Base-by-base conservation (phyloP, 1,284 basidiomycete species). In the Neonothopanus nambi region DNA sequence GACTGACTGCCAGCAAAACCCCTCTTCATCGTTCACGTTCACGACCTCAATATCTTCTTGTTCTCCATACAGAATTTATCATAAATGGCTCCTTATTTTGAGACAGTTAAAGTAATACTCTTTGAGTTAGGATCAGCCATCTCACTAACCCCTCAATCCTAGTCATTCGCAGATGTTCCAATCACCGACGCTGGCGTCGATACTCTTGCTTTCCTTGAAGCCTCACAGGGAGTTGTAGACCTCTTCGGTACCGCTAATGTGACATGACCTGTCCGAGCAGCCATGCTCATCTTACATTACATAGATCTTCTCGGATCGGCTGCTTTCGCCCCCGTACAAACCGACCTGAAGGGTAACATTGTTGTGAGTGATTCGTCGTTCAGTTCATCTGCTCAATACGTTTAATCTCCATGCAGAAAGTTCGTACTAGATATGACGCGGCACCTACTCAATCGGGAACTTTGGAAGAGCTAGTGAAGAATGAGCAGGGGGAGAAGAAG, bases 311-410 rank as follows among this genome's bases (percentile, higher is more conserved):
- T 99, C 47, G 90, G 91, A 57, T 93, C 91, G 61, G 73, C 90
- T 3, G 93, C 95, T 0, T 98, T 99, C 69, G 63, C 75, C 2
- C 78, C 90, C 21, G 96, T 99, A 6, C 87, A 95, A 72, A 82
- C 71, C 61, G 97, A 99, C 74, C 70, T 99, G 63, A 91, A 84
- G 56, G 93, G 94, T 23, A 99, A 99, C 75, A 97, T 99, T 70
- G 76, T 78, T 52, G 94, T 95, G 63, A 66, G 87, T 52, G 54
- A 11, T 23, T 35, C 42, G 47, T 51, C 36, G 23, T 48, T 21
- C 48, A 43, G 48, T 33, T 36, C 52, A 47, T 28, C 26, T 5
- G 26, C 26, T 28, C 11, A 45, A 40, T 23, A 48, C 44, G 52
- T 41, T 48, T 23, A 13, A 17, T 35, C 28, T 7, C 23, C 46